Percentiles rank a stretch among this genome's conserved stretches.
Conservation (phyloP, 2,329 filamentous ascomycete species). For the Trichoderma harzianum region DNA sequence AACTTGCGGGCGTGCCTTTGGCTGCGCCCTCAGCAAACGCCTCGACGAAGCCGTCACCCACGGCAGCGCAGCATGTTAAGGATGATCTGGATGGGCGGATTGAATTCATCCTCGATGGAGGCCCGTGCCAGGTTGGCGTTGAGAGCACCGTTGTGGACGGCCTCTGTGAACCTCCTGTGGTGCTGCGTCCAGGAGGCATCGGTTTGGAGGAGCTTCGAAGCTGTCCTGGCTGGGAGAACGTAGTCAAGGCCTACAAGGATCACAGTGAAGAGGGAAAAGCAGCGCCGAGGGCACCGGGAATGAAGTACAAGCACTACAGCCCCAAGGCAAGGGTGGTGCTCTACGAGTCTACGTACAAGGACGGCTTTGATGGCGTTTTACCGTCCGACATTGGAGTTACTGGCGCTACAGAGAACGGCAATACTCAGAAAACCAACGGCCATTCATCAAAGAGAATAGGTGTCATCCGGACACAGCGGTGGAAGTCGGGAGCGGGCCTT, state of each 20-base stretch:
- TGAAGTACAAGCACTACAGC: constrained; percentile 99
- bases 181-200: constrained; percentile 83
- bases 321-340: constrained; percentile 82
- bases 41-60: constrained; percentile 88
- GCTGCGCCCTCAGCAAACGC: constrained; percentile 94
- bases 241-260: constrained; percentile 76
- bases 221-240: constrained; percentile 77
- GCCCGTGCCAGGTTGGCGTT: constrained; percentile 80
- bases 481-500: constrained; percentile 50
- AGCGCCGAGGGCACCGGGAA: constrained; percentile 81
- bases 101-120: constrained; percentile 83
- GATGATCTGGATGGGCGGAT: constrained; percentile 82
- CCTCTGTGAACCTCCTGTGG: constrained; percentile 71
- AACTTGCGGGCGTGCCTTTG: constrained; percentile 71
- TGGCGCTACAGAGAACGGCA: constrained; percentile 19
- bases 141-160: constrained; percentile 98
- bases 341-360: constrained; percentile 58
- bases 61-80: constrained; percentile 81
- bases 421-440: constrained; percentile 23
- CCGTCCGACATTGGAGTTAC: constrained; percentile 32
- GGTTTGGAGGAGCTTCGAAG: constrained; percentile 73
- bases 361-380: constrained; percentile 36
- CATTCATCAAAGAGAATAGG: constrained; percentile 56
- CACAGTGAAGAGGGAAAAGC: constrained; percentile 61
- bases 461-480: constrained; percentile 53